Evolutionary conservation across 768 basidiomycete genomes (phyloP), one percentile per base, ranked within the genome.

Genomic region (Butyriboletus loyo): DNA sequence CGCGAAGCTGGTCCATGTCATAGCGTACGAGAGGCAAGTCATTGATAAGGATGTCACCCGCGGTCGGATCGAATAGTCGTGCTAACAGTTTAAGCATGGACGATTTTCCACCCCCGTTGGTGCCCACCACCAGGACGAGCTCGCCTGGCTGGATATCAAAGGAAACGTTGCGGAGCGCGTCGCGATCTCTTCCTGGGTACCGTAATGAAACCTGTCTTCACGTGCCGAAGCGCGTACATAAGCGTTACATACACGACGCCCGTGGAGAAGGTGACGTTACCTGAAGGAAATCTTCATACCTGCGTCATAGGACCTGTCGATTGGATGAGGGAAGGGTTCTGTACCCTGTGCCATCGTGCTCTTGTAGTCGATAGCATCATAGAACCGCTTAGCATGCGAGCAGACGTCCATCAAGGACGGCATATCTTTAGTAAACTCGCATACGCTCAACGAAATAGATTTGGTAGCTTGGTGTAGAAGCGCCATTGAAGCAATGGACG

Each of bases 71-170:
- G 58, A 78, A 82, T 4, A 82, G 59, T 1, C 80, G 68, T 0
- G 79, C 70, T 5, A 85, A 63, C 13, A 84, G 66, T 40, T 79
- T 79, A 17, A 83, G 66, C 19, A 83, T 42, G 2, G 67, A 53
- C 11, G 65, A 67, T 48, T 67, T 67, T 11, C 66, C 66, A 37
- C 65, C 64, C 0, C 66, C 65, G 34, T 67, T 67, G 30, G 52
- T 49, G 22, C 70, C 70, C 1, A 70, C 70, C 1, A 71, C 55
- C 30, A 72, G 62, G 35, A 73, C 62, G 24, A 67, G 57, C 19
- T 67, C 58, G 21, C 69, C 69, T 3, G 66, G 63, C 1, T 55
- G 34, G 40, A 70, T 54, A 0, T 72, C 67, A 39, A 71, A 62
- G 10, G 67, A 66, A 14, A 62, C 58, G 10, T 63, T 24, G 7